These are phyloP conservation scores for Petunia axillaris DNA, from an alignment of 257 asterid genomes.

Conservation along the genomic window DNA sequence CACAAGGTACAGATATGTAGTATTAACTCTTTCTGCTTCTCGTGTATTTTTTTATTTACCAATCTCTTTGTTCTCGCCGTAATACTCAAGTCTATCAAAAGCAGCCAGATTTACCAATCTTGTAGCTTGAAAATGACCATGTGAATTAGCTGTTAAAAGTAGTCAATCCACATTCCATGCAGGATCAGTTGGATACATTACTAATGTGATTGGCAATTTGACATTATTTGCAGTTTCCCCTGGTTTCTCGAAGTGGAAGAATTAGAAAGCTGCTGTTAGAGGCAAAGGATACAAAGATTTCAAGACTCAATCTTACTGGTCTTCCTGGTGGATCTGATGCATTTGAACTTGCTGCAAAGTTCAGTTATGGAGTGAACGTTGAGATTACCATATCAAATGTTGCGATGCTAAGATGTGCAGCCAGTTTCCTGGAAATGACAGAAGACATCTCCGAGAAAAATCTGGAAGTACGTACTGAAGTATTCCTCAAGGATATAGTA, in stretches of 20 bases:
- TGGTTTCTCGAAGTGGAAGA: conserved; percentile 82
- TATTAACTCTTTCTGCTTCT: background rate
- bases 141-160: background rate
- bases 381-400: conserved; percentile 72
- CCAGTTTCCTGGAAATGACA: conserved; percentile 85
- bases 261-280: conserved; percentile 69
- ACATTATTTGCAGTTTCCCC: conserved; percentile 63
- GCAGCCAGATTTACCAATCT: too few species aligned
- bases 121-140: conserved; percentile 5
- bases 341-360: conserved; percentile 87
- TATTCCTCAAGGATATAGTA: conserved; percentile 56
- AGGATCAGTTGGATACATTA: background rate
- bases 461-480: conserved; percentile 65
- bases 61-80: background rate
- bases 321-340: conserved; percentile 92
- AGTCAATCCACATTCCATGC: background rate
- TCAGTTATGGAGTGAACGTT: conserved; percentile 78
- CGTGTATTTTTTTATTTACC: background rate
- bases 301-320: conserved; percentile 58
- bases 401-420: conserved; percentile 68
- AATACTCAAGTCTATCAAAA: background rate
- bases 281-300: conserved; percentile 64
- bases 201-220: conserved; percentile 13
- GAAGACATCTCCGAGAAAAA: conserved; percentile 82
- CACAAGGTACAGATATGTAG: conserved; percentile 68